These are phyloP conservation scores for Trichoderma gamsii DNA, from an alignment of 495 filamentous ascomycete species.

Conservation along the genomic window DNA sequence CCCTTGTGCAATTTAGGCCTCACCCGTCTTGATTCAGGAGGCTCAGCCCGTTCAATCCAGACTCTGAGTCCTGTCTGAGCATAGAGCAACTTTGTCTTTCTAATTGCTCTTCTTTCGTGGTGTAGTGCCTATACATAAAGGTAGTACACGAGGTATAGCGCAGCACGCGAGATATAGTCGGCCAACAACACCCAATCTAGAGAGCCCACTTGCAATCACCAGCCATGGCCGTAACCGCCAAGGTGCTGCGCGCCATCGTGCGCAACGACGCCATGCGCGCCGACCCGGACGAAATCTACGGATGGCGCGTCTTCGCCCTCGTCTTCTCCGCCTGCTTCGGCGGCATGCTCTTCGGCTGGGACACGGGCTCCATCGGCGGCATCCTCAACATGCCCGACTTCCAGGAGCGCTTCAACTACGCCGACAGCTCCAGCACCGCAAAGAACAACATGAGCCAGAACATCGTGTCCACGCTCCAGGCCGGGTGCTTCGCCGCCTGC, in stretches of 20 bases:
- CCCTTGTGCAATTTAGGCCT: too few relatives aligned
- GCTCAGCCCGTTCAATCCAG: too few relatives aligned
- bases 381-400: conserved; percentile 44
- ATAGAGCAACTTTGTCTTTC: too few relatives aligned
- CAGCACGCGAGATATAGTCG: too few relatives aligned
- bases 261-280: conserved; percentile 70
- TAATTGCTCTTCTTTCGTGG: too few relatives aligned
- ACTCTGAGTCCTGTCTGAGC: too few relatives aligned
- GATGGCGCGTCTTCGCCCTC: conserved; percentile 63
- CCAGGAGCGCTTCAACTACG: conserved; percentile 34
- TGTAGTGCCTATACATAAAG: too few relatives aligned
- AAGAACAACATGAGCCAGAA: conserved; percentile 43
- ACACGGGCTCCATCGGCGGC: conserved; percentile 56
- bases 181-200: too few relatives aligned
- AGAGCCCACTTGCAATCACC: not conserved
- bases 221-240: conserved; percentile 20
- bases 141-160: too few relatives aligned
- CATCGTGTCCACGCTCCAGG: conserved; percentile 63
- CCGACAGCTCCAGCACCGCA: conserved; percentile 19
- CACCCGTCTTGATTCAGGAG: too few relatives aligned
- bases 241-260: conserved; percentile 55
- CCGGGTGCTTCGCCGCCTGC: conserved; percentile 59
- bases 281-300: conserved; percentile 68
- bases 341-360: conserved; percentile 63
- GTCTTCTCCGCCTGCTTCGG: conserved; percentile 57